Evolutionary conservation across 208 protist species (phyloP).

Genomic region (Leishmania martiniquensis): DNA sequence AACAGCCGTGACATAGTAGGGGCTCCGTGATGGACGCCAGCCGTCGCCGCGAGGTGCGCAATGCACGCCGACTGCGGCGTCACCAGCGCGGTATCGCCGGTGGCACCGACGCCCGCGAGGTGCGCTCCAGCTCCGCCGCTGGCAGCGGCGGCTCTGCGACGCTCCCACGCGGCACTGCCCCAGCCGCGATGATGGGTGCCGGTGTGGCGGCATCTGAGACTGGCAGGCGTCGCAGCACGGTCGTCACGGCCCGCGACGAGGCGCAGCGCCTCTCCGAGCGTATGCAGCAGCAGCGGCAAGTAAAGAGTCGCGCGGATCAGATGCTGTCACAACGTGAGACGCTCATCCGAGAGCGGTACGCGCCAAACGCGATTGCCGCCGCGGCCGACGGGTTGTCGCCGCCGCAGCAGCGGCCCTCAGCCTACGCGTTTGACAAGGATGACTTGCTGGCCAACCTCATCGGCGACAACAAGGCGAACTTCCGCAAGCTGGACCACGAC

Average conservation of each 20-base stretch:
- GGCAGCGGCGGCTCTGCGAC: background rate
- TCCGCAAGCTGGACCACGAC: conserved; percentile 73
- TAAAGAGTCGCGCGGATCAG: conserved; percentile 28
- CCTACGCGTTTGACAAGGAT: conserved; percentile 69
- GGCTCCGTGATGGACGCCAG: conserved; percentile 28
- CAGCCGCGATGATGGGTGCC: background rate
- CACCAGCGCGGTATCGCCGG: conserved; percentile 9
- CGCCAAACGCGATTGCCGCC: conserved; percentile 31
- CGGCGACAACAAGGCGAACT: conserved; percentile 59
- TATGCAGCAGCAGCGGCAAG: conserved; percentile 37
- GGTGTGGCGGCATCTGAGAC: background rate
- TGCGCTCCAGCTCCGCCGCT: background rate
- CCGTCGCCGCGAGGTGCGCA: conserved; percentile 36
- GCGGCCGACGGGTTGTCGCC: background rate
- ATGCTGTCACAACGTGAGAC: conserved; percentile 51
- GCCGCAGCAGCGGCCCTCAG: conserved; percentile 20
- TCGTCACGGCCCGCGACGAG: conserved; percentile 15
- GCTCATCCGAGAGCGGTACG: conserved; percentile 59
- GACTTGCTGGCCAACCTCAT: conserved; percentile 63
- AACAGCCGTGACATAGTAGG: background rate
- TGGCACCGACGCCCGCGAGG: conserved; percentile 1
- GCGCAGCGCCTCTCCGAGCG: conserved; percentile 26
- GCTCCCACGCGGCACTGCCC: background rate
- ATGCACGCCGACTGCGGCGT: conserved; percentile 37
- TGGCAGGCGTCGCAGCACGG: conserved; percentile 1